Evolutionary conservation across 2,329 filamentous ascomycete species (phyloP).

Genomic region (Calonectria henricotiae): DNA sequence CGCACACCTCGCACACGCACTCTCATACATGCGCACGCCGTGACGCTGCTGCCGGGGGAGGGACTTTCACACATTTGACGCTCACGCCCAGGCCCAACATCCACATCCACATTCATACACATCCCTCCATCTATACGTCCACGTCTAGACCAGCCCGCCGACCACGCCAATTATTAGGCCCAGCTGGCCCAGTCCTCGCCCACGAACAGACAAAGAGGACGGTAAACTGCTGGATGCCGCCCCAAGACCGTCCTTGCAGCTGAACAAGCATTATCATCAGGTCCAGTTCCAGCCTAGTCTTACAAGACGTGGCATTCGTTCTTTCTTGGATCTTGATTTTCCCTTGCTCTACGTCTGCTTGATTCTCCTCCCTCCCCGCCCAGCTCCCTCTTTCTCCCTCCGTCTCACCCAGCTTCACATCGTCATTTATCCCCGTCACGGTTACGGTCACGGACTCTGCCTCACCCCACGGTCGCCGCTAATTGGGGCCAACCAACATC

Average conservation of each 20-base stretch:
- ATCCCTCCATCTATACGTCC: constrained; percentile 30
- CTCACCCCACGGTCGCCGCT: constrained; percentile 46
- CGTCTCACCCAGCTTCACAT: constrained; percentile 20
- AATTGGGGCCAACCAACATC: constrained; percentile 48
- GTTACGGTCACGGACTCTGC: constrained; percentile 30
- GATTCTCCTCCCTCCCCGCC: constrained; percentile 41
- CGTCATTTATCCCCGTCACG: constrained; percentile 19
- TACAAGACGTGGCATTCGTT: constrained; percentile 52
- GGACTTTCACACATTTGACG: constrained; percentile 21
- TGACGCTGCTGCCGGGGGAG: constrained; percentile 30
- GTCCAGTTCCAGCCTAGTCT: constrained; percentile 44
- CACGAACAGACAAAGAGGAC: constrained; percentile 46
- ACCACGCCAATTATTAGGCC: constrained; percentile 34
- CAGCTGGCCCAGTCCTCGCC: constrained; percentile 28
- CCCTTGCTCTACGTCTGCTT: constrained; percentile 40
- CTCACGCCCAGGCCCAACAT: constrained; percentile 22
- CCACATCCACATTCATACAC: constrained; percentile 21
- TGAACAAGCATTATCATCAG: constrained; percentile 49
- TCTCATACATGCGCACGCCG: constrained; percentile 23
- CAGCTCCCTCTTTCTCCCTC: constrained; percentile 11
- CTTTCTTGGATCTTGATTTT: constrained; percentile 42
- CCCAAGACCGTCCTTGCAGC: constrained; percentile 50
- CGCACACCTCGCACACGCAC: constrained; percentile 34
- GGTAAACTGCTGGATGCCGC: constrained; percentile 48
- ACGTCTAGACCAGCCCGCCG: constrained; percentile 30